Evolutionary conservation across 1,139 yeast genomes (phyloP).

Genomic region (Taiozyma sp.): DNA sequence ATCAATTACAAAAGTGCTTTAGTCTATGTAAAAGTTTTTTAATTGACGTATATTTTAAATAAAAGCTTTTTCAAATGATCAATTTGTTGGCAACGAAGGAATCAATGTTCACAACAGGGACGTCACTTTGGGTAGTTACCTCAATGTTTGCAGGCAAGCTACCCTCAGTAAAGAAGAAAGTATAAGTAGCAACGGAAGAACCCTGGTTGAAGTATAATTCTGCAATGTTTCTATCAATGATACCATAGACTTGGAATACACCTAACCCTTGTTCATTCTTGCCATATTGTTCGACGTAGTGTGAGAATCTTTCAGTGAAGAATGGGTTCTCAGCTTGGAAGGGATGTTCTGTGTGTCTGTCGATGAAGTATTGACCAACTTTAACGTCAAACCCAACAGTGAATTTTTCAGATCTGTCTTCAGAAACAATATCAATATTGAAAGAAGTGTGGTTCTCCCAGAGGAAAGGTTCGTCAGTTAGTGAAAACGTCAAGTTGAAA

Average conservation of each 20-base stretch:
- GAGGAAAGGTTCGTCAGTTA: neutral
- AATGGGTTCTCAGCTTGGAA: slow-evolving; percentile 13
- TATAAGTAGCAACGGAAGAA: slow-evolving; percentile 21
- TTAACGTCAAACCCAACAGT: slow-evolving; percentile 14
- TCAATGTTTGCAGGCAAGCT: slow-evolving; percentile 14
- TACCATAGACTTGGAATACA: slow-evolving; percentile 23
- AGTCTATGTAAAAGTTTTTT: neutral
- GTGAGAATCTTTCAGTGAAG: slow-evolving; percentile 16
- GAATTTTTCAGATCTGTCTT: slow-evolving; percentile 9
- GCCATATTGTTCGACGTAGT: slow-evolving; percentile 12
- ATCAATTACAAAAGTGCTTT: neutral
- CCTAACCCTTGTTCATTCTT: slow-evolving; percentile 2
- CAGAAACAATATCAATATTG: slow-evolving; percentile 12
- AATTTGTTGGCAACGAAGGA: slow-evolving; percentile 26
- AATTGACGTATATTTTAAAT: no score
- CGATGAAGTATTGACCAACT: slow-evolving; percentile 12
- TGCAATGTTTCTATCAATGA: slow-evolving; percentile 25
- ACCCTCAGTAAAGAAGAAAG: slow-evolving; percentile 21
- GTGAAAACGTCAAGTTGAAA: slow-evolving; percentile 14
- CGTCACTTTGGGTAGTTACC: slow-evolving; percentile 5
- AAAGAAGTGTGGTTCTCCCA: slow-evolving; percentile 3
- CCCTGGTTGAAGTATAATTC: slow-evolving; percentile 29
- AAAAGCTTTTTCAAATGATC: neutral
- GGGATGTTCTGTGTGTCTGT: slow-evolving; percentile 11
- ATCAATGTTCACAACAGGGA: neutral